phyloP scores from a whole-genome alignment of 805 yeast species.

The Tetrapisispora iriomotensis region DNA sequence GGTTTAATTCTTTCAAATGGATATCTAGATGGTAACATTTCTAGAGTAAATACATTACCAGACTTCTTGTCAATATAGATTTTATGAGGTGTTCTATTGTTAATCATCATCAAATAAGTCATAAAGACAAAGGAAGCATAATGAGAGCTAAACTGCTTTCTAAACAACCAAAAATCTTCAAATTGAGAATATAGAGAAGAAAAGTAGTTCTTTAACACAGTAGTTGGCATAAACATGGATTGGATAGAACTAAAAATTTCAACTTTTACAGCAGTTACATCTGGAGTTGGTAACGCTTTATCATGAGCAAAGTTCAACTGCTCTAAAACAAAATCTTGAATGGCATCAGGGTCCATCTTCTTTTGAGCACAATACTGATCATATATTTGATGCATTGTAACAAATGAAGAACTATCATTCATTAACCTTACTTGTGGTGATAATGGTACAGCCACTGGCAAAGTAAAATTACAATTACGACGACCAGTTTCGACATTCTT shows the following conservation, averaged over 20 bases:
- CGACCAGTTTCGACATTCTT: constrained; percentile 82
- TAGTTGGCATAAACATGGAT: constrained; percentile 73
- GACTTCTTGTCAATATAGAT: constrained; percentile 70
- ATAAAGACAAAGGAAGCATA: constrained; percentile 88
- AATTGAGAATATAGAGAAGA: constrained; percentile 58
- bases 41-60: constrained; percentile 89
- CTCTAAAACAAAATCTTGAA: constrained; percentile 75
- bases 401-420: constrained; percentile 68
- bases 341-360: constrained; percentile 76
- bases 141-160: constrained; percentile 89
- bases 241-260: constrained; percentile 90
- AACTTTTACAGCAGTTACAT: constrained; percentile 74
- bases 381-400: constrained; percentile 70
- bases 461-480: constrained; percentile 71
- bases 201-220: constrained; percentile 73
- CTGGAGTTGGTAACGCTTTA: constrained; percentile 89
- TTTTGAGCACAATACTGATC: constrained; percentile 73
- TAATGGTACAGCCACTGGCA: constrained; percentile 87
- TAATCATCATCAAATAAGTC: constrained; percentile 90
- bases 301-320: constrained; percentile 89
- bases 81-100: constrained; percentile 88
- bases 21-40: constrained; percentile 85
- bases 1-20: constrained; percentile 38
- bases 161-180: constrained; percentile 95
- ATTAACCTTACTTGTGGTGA: constrained; percentile 90